Conservation (phyloP, 106 monocot species). For the Dioscorea dumetorum region DNA sequence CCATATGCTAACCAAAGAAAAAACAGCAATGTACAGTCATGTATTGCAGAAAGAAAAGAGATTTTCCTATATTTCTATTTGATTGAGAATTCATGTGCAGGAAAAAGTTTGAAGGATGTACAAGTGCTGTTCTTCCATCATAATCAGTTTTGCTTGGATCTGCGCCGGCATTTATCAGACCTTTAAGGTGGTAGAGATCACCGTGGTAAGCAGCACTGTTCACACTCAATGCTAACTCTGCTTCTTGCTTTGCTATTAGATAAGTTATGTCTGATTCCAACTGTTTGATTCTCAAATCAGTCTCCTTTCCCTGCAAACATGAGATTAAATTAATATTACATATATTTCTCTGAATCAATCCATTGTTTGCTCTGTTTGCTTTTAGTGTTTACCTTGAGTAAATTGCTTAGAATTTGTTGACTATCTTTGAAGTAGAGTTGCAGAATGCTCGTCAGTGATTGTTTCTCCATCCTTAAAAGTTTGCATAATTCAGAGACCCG, state of each 20-base stretch:
- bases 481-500: conserved; percentile 52
- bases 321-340: not conserved
- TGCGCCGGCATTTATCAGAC: conserved; percentile 55
- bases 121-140: conserved; percentile 67
- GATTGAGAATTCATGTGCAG: not conserved
- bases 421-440: conserved; percentile 67
- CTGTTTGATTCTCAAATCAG: conserved; percentile 40
- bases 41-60: too few species aligned
- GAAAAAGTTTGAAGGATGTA: conserved; percentile 10
- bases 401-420: conserved; percentile 48
- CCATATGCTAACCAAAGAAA: conserved; percentile 40
- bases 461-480: conserved; percentile 60
- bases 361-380: too few species aligned
- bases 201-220: conserved; percentile 68
- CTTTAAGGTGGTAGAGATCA: conserved; percentile 52
- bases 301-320: conserved; percentile 38
- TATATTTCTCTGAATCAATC: too few species aligned
- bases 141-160: conserved; percentile 67
- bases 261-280: conserved; percentile 58
- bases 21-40: not conserved
- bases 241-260: conserved; percentile 70
- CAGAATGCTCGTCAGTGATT: conserved; percentile 39
- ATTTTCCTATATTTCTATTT: too few species aligned
- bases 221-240: conserved; percentile 49
- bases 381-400: conserved; percentile 40